Evolutionary conservation across 257 asterid species (phyloP).

Genomic region (Capsicum pubescens): DNA sequence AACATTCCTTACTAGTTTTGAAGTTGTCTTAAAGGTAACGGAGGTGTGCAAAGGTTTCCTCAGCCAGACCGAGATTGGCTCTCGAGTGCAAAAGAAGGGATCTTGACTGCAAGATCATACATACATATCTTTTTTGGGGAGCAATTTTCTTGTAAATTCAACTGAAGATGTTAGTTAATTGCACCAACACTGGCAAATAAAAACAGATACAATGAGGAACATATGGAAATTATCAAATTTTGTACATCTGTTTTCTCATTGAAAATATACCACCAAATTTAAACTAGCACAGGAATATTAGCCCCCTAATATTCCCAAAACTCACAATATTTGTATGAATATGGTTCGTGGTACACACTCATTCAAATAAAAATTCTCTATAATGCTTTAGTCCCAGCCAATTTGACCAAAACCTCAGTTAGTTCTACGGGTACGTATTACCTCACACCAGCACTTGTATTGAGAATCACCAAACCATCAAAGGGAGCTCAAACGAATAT

Average conservation of each 20-base stretch:
- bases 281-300: neutral
- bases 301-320: neutral
- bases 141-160: too few species aligned
- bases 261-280: neutral
- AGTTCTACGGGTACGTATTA: neutral
- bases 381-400: neutral
- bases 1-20: too few species aligned
- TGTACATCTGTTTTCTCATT: neutral
- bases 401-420: neutral
- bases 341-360: neutral
- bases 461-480: conserved; percentile 2
- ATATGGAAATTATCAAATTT: neutral
- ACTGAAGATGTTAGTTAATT: neutral
- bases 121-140: too few species aligned
- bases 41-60: too few species aligned
- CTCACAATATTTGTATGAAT: neutral
- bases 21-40: too few species aligned
- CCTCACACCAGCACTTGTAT: neutral
- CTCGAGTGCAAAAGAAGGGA: too few species aligned
- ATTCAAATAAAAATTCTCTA: neutral
- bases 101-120: too few species aligned
- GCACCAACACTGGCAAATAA: neutral
- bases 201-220: neutral
- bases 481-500: neutral
- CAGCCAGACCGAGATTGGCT: too few species aligned